phyloP scores from a whole-genome alignment of 2,329 filamentous ascomycete species.

The Curvularia verruculosa region DNA sequence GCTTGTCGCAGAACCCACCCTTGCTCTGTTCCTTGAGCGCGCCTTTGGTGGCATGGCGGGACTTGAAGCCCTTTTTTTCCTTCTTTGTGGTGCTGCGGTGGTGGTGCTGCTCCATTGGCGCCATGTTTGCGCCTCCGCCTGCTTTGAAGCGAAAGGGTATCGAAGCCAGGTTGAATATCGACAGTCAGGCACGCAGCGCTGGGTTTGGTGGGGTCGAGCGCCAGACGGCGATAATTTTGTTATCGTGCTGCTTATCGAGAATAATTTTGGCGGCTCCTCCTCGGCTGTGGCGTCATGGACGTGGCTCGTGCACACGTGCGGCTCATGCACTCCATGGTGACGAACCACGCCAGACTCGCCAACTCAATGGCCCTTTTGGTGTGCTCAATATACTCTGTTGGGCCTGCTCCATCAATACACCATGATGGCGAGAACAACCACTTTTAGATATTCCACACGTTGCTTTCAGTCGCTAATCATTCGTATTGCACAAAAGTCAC shows the following conservation, averaged over 20 bases:
- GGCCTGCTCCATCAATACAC: too few relatives aligned
- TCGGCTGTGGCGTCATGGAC: conserved; percentile 29
- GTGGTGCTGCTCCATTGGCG: conserved; percentile 74
- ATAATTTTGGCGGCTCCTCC: conserved; percentile 20
- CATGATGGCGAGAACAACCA: not conserved
- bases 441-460: not conserved
- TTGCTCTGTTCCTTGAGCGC: conserved; percentile 84
- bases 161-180: conserved; percentile 43
- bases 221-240: conserved; percentile 34
- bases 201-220: conserved; percentile 21
- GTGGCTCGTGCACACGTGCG: conserved; percentile 1
- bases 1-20: conserved; percentile 58
- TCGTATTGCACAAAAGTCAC: not conserved
- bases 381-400: too few relatives aligned
- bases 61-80: conserved; percentile 89
- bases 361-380: not conserved
- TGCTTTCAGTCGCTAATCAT: not conserved
- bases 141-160: conserved; percentile 86
- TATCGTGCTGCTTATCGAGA: conserved; percentile 15
- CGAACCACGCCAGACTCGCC: not conserved
- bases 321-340: not conserved
- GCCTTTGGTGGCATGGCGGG: conserved; percentile 86
- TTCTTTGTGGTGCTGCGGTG: conserved; percentile 93
- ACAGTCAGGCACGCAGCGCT: conserved; percentile 18
- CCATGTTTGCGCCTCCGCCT: conserved; percentile 69